Evolutionary conservation across 257 asterid genomes (phyloP).

Genomic region (Solanum chiquidenum): DNA sequence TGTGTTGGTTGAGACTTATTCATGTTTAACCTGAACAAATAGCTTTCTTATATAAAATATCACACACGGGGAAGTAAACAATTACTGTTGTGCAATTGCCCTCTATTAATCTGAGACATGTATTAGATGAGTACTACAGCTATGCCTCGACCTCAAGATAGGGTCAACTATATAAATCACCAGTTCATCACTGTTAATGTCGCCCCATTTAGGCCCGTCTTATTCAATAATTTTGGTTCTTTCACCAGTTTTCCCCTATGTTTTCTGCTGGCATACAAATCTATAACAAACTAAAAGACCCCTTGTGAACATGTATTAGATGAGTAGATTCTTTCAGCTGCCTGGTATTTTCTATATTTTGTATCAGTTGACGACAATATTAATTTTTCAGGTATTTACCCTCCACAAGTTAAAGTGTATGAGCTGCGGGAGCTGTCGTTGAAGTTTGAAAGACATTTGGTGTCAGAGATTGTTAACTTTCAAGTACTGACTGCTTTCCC

Average conservation of each 20-base stretch:
- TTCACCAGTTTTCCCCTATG: neutral
- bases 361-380: neutral
- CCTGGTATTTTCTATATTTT: neutral
- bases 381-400: slow-evolving; percentile 61
- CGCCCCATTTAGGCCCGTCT: neutral
- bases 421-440: slow-evolving; percentile 73
- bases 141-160: neutral
- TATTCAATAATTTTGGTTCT: neutral
- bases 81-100: neutral
- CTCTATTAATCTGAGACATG: neutral
- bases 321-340: neutral
- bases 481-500: slow-evolving; percentile 32
- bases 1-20: neutral
- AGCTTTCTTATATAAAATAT: neutral
- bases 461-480: slow-evolving; percentile 78
- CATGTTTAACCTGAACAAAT: neutral
- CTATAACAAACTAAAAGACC: neutral
- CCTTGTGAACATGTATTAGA: neutral
- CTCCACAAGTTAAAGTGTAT: slow-evolving; percentile 91
- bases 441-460: slow-evolving; percentile 90
- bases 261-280: neutral
- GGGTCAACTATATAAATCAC: neutral
- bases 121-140: neutral
- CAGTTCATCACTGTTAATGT: neutral
- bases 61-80: neutral